Evolutionary conservation across 1,139 yeast species (phyloP).

Genomic region (Wickerhamiella pararugosa): DNA sequence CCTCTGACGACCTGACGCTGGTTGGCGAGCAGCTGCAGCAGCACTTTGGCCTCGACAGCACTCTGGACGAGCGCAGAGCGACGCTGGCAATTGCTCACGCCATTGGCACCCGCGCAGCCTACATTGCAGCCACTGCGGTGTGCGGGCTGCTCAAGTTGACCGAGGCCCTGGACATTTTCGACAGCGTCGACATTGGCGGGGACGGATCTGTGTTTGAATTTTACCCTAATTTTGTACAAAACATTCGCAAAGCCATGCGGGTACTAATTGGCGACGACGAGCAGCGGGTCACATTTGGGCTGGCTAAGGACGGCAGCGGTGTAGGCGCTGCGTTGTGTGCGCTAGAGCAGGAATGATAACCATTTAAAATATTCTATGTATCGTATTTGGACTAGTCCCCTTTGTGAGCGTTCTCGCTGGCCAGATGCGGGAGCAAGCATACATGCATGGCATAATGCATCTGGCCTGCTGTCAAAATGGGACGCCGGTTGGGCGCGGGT

Average conservation of each 20-base stretch:
- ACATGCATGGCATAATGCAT: no score
- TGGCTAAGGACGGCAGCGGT: slow-evolving; percentile 90
- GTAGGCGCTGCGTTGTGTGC: slow-evolving; percentile 96
- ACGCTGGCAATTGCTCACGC: slow-evolving; percentile 63
- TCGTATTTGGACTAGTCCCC: no score
- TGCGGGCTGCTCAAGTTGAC: slow-evolving; percentile 59
- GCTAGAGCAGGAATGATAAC: slow-evolving; percentile 13
- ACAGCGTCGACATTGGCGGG: slow-evolving; percentile 77
- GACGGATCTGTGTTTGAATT: slow-evolving; percentile 90
- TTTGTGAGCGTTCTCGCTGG: no score
- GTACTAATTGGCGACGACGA: slow-evolving; percentile 53
- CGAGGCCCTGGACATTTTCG: slow-evolving; percentile 34
- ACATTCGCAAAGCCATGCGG: slow-evolving; percentile 60
- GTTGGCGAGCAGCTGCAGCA: slow-evolving; percentile 12
- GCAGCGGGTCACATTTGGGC: slow-evolving; percentile 50
- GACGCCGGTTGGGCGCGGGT: no score
- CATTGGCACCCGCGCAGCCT: slow-evolving; percentile 72
- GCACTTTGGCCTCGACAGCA: slow-evolving; percentile 44
- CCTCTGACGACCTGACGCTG: slow-evolving; percentile 44
- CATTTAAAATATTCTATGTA: background rate
- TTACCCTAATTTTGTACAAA: slow-evolving; percentile 73
- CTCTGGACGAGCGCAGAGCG: slow-evolving; percentile 49
- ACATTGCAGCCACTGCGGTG: slow-evolving; percentile 71
- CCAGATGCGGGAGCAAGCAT: no score
- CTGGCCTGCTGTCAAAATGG: no score